Conservation (phyloP, 2,329 filamentous ascomycete genomes). For the Colletotrichum tabaci region DNA sequence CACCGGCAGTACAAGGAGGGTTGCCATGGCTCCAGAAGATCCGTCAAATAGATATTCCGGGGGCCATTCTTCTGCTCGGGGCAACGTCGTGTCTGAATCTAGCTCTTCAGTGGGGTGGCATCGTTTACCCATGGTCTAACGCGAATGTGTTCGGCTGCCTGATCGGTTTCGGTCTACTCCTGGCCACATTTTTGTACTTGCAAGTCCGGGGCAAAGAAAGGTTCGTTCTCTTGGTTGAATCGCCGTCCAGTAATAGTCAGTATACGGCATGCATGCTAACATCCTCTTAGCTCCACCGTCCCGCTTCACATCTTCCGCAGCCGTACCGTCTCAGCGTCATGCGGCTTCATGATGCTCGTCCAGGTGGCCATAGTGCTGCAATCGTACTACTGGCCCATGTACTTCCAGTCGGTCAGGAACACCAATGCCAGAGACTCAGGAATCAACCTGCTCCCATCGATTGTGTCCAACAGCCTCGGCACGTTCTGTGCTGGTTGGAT, state of each 20-base stretch:
- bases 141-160: no score
- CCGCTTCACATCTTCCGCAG: conserved; percentile 1
- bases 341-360: conserved; percentile 40
- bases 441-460: conserved; percentile 11
- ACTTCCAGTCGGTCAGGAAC: conserved; percentile 46
- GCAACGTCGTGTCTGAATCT: no score
- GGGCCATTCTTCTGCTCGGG: no score
- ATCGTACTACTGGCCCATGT: conserved; percentile 42
- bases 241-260: no score
- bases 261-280: no score
- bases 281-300: neutral
- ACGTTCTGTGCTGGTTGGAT: conserved; percentile 32
- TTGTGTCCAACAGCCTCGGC: conserved; percentile 27
- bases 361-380: conserved; percentile 46
- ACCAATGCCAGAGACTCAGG: conserved; percentile 23
- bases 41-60: conserved; percentile 53
- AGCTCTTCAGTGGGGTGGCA: no score
- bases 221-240: no score
- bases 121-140: no score
- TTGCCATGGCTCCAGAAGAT: conserved; percentile 1
- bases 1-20: conserved; percentile 1
- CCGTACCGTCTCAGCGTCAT: conserved; percentile 35
- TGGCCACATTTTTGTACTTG: no score
- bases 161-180: no score
- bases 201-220: no score